Base-by-base conservation (phyloP, 345 rosid genomes). In the Lepidium aucheri region DNA sequence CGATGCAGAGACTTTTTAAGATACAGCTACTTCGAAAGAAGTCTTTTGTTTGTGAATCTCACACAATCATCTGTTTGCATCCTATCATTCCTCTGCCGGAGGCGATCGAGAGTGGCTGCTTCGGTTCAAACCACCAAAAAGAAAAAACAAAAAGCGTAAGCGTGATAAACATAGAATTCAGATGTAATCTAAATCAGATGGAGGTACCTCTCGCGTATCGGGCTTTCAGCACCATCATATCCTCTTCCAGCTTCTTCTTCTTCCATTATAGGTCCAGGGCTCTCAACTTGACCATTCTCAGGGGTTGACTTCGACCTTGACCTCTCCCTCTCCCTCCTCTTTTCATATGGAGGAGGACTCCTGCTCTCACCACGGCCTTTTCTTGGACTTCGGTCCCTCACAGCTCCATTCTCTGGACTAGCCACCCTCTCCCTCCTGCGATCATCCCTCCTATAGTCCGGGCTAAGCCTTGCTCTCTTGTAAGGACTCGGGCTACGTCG, bases 401-500 rank as follows among this genome's bases (percentile, higher is more conserved):
- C 82, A 69, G 73, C 78, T 52, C 84, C 85, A 65, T 79, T 81
- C 65, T 77, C 87, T 30, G 87, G 75, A 39, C 82, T 73, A 34
- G 35, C 75, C 20, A 33, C 76, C 63, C 84, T 81, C 59, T 79
- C 96, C 58, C 80, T 81, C 47, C 72, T 68, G 62, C 85, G 82
- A 6, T 73, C 35, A 32, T 65, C 81, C 56, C 82, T 75, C 24
- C 78, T 85, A 56, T 85, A 78, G 20, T 78, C 82, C 0, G 98
- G 91, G 70, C 89, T 87, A 32, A 47, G 68, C 55, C 89, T 88
- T 2, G 79, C 84, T 58, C 84, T 82, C 75, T 53, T 80, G 61
- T 84, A 75, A 38, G 84, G 84, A 60, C 84, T 79, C 5, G 83
- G 80, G 76, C 91, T 79, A 73, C 91, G 83, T 34, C 78, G 75